Evolutionary conservation across 768 basidiomycete species (phyloP).

Genomic region (Hortiboletus campestris): DNA sequence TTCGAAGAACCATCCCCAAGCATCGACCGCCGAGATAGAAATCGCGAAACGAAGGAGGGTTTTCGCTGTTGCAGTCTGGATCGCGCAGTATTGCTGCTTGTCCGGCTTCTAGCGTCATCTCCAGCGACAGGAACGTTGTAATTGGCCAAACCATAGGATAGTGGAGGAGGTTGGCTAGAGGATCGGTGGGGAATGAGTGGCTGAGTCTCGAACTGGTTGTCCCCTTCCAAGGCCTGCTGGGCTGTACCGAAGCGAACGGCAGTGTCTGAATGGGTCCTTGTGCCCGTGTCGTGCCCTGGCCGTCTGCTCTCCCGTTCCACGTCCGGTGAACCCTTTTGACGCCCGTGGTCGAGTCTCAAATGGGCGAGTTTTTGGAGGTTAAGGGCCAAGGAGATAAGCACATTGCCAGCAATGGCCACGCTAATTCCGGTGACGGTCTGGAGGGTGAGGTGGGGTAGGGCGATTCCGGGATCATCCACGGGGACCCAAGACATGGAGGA

Average conservation of each 20-base stretch:
- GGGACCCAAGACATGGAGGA: slow-evolving; percentile 16
- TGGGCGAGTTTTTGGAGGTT: slow-evolving; percentile 94
- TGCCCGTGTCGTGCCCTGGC: background rate
- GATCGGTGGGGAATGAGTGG: slow-evolving; percentile 30
- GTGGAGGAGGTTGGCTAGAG: slow-evolving; percentile 13
- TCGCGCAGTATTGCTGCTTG: slow-evolving; percentile 20
- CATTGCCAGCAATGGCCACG: slow-evolving; percentile 79
- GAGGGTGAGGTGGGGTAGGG: slow-evolving; percentile 54
- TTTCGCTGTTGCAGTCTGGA: slow-evolving; percentile 25
- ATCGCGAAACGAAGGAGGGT: slow-evolving; percentile 34
- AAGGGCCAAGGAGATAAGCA: slow-evolving; percentile 86
- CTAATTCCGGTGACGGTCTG: slow-evolving; percentile 73
- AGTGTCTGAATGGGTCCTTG: slow-evolving; percentile 2
- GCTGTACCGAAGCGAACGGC: background rate
- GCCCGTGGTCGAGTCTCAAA: slow-evolving; percentile 52
- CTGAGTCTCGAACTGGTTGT: slow-evolving; percentile 23
- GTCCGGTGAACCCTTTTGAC: slow-evolving; percentile 17
- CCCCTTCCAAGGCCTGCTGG: slow-evolving; percentile 9
- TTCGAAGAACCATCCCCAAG: slow-evolving; percentile 12
- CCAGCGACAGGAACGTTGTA: slow-evolving; percentile 3
- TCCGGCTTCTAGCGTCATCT: slow-evolving; percentile 31
- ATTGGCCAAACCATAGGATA: slow-evolving; percentile 18
- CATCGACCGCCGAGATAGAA: slow-evolving; percentile 31
- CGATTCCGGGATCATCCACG: slow-evolving; percentile 29
- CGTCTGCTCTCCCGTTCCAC: slow-evolving; percentile 14